Percentiles rank a stretch among this genome's conserved stretches.
Conservation (phyloP, 345 rosid species). For the Lepidium aucheri region DNA sequence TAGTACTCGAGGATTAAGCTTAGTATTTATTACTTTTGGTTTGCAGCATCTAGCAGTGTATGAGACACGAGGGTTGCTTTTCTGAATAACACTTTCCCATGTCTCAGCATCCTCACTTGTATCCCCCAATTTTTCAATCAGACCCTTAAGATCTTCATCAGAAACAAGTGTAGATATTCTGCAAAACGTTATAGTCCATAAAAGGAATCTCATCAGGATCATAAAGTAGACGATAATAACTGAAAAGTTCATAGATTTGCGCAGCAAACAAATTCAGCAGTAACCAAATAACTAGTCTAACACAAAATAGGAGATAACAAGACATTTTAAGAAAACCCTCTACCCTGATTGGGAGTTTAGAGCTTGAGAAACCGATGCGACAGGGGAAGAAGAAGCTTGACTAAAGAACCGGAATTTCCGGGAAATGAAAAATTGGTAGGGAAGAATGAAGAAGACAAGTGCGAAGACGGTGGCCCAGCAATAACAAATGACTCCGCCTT, state of each 20-base stretch:
- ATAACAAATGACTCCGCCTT: conserved; percentile 6
- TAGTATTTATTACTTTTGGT: conserved; percentile 44
- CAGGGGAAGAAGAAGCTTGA: conserved; percentile 1
- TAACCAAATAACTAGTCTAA: not conserved
- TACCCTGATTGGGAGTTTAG: conserved; percentile 23
- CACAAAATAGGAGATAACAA: too few species aligned
- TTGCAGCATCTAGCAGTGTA: conserved; percentile 68
- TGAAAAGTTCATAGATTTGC: not conserved
- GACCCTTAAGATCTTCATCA: conserved; percentile 57
- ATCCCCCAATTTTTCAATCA: conserved; percentile 49
- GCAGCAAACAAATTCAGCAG: not conserved
- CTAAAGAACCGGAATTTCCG: conserved; percentile 8
- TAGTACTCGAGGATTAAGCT: not conserved
- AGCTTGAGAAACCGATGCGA: conserved; percentile 10
- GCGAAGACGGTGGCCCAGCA: conserved; percentile 20
- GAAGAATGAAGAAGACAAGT: conserved; percentile 8
- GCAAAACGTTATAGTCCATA: conserved; percentile 16
- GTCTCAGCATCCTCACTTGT: conserved; percentile 27
- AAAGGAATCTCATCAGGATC: not conserved
- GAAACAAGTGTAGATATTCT: conserved; percentile 43
- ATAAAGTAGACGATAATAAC: not conserved
- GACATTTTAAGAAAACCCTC: not conserved
- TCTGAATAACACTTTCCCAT: conserved; percentile 60
- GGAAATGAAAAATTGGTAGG: conserved; percentile 1
- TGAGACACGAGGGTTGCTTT: conserved; percentile 41